phyloP scores from a whole-genome alignment of 108 stramenopile genomes.

The Nitzschia putrida region DNA sequence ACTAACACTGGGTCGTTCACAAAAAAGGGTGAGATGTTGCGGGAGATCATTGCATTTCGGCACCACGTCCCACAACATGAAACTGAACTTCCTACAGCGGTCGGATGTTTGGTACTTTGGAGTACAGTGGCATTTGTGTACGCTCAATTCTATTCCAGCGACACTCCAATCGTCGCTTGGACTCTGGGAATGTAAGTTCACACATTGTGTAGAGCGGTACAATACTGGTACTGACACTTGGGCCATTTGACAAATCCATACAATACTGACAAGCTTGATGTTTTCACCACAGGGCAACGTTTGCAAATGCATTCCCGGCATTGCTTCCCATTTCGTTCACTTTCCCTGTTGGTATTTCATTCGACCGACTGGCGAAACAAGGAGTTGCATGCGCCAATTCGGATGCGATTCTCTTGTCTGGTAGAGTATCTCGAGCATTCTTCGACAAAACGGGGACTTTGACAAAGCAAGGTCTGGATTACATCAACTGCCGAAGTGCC shows the following conservation, averaged over 20 bases:
- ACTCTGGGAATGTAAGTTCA: too few relatives aligned
- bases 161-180: too few relatives aligned
- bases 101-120: too few relatives aligned
- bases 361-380: conserved; percentile 50
- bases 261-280: too few relatives aligned
- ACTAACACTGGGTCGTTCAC: conserved; percentile 62
- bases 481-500: conserved; percentile 32
- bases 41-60: conserved; percentile 59
- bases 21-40: conserved; percentile 55
- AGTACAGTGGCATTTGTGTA: too few relatives aligned
- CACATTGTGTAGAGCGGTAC: too few relatives aligned
- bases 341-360: conserved; percentile 64
- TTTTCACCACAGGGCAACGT: too few relatives aligned
- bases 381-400: conserved; percentile 72
- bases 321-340: conserved; percentile 67
- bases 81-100: conserved; percentile 39
- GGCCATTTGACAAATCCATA: too few relatives aligned
- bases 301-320: conserved; percentile 26
- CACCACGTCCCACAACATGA: conserved; percentile 70
- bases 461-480: conserved; percentile 66
- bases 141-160: too few relatives aligned
- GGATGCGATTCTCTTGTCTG: conserved; percentile 70
- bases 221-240: too few relatives aligned
- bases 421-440: conserved; percentile 67
- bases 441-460: conserved; percentile 88